phyloP scores from a whole-genome alignment of 257 asterid species.

The Nicotiana attenuata region DNA sequence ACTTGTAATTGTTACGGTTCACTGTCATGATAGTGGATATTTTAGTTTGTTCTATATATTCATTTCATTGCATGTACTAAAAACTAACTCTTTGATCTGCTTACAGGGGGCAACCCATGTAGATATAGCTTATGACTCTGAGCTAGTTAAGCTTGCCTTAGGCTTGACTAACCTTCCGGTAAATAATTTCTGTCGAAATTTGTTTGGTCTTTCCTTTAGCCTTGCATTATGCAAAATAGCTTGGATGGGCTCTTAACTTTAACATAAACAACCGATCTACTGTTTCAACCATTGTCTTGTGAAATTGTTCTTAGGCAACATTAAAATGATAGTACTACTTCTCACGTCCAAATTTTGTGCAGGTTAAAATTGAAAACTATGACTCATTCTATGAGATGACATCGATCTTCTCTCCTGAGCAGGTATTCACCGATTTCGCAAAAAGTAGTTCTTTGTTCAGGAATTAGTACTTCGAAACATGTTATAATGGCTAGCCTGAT shows the following conservation, averaged over 20 bases:
- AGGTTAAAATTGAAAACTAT: conserved; percentile 86
- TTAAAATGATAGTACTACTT: not conserved
- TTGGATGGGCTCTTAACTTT: not conserved
- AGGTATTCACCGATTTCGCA: conserved; percentile 33
- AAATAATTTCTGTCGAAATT: conserved; percentile 8
- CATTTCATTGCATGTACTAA: not conserved
- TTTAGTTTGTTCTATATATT: too few relatives aligned
- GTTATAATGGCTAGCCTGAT: not conserved
- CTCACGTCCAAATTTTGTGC: conserved; percentile 6
- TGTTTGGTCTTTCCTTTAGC: not conserved
- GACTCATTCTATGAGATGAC: conserved; percentile 87
- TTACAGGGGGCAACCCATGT: conserved; percentile 81
- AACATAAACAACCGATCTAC: not conserved
- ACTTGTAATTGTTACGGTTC: too few relatives aligned
- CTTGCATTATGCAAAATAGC: not conserved
- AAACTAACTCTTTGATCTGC: not conserved
- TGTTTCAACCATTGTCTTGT: not conserved
- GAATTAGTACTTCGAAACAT: too few relatives aligned
- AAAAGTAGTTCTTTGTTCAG: too few relatives aligned
- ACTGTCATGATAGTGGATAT: too few relatives aligned
- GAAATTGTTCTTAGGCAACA: too few relatives aligned
- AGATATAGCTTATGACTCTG: conserved; percentile 82
- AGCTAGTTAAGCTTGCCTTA: conserved; percentile 74
- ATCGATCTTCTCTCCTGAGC: conserved; percentile 58
- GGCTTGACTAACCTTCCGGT: conserved; percentile 75